Base-by-base conservation (phyloP, 148 eudicot genomes). In the Spergularia marina region DNA sequence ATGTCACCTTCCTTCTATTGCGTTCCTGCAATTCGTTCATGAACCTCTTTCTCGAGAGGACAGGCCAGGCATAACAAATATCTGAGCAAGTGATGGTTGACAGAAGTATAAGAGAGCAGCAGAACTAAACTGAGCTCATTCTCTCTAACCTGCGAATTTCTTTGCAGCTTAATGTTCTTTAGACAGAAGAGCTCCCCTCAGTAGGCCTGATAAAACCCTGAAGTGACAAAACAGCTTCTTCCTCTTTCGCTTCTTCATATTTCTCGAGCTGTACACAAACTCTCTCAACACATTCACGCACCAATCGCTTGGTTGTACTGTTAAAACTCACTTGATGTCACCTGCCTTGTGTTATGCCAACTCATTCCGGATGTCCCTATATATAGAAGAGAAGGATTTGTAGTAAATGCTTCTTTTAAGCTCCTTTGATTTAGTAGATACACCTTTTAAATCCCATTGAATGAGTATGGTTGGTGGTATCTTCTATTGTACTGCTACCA, bases 401-500 rank as follows among this genome's bases (percentile, higher is more conserved):
- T 12, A 68, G 71, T 68, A 10, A 68, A 68, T 68, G 71, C 71
- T 68, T 53, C 39, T 47, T 20, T 49, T 49, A 68, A 49, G 39
- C 15, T 68, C 53, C 20, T 49, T 49, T 49, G 56, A 47, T 68
- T 11, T 49, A 20, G n/a, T 66, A 49, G 71, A 17, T 66, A 30
- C 51, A 66, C n/a, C 15, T 66, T 66, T 41, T 10, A 66, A 41
- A 7, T 66, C 52, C 53, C 52, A 66, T 66, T 66, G 70, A 66
- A 66, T 66, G 70, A 65, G 21, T 66, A 66, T 44, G 70, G 70
- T 66, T 66, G 70, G 70, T 25, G 3, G 51, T 66, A 66, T 66
- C 53, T 18, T 66, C 69, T 12, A 12, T 44, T 66, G 34, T 47
- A 44, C 7, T 41, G 5, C 20, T 65, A 9, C 21, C 14, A 61